A percentile compares a stretch with the other conserved stretches of the same genome.
Conservation (phyloP, 805 yeast species). For the Lachancea kluyveri region DNA sequence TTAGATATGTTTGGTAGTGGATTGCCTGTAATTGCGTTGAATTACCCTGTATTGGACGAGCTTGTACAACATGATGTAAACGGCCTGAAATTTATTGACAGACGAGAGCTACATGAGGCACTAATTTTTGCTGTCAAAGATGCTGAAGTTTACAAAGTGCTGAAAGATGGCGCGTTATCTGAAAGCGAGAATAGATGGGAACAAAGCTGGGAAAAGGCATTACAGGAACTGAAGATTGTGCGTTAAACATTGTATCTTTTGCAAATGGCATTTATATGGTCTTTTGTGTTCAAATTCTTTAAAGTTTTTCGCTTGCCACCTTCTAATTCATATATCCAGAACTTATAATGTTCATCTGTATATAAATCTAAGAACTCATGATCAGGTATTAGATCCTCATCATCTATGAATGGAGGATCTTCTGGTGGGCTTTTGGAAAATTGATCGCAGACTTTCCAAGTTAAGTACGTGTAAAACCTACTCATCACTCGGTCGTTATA, state of each 20-base stretch:
- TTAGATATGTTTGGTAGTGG: constrained; percentile 96
- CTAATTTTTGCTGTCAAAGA: constrained; percentile 33
- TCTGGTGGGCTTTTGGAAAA: constrained; percentile 5
- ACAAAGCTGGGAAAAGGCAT: constrained; percentile 54
- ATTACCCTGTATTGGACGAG: constrained; percentile 73
- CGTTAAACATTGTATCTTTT: constrained; percentile 12
- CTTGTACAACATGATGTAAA: constrained; percentile 62
- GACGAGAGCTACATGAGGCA: constrained; percentile 40
- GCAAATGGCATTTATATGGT: constrained; percentile 7
- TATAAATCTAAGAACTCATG: constrained; percentile 39
- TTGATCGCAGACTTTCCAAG: constrained; percentile 17
- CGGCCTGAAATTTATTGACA: constrained; percentile 53
- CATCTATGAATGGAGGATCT: constrained; percentile 7
- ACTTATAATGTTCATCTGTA: constrained; percentile 39
- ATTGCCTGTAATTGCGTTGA: constrained; percentile 76
- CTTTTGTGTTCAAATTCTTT: constrained; percentile 25
- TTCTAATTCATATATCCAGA: constrained; percentile 39
- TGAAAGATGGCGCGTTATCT: constrained; percentile 64
- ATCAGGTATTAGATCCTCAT: constrained; percentile 45
- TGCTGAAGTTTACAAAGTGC: constrained; percentile 27
- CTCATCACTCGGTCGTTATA: constrained; percentile 58
- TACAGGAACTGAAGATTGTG: constrained; percentile 20
- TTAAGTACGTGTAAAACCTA: constrained; percentile 45
- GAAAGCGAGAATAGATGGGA: constrained; percentile 74
- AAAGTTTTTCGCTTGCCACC: constrained; percentile 30